Evolutionary conservation across 2,329 filamentous ascomycete species (phyloP).

Genomic region (Apiospora arundinis): DNA sequence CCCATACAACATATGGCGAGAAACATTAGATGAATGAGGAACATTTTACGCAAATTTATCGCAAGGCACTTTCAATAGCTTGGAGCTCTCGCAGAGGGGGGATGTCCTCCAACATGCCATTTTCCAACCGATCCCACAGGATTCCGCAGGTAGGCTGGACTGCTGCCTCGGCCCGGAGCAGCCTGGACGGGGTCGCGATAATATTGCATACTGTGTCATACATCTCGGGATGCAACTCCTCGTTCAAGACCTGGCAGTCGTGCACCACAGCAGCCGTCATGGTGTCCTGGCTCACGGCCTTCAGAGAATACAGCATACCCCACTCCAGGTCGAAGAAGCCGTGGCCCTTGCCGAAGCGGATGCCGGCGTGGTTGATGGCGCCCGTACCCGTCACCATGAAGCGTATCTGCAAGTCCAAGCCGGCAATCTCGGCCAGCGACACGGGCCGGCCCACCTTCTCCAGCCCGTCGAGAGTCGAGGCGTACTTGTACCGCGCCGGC

Average conservation of each 20-base stretch:
- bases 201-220: constrained; percentile 50
- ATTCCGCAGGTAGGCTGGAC: constrained; percentile 44
- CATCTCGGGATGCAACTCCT: constrained; percentile 40
- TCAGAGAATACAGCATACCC: constrained; percentile 45
- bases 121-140: constrained; percentile 45
- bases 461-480: constrained; percentile 51
- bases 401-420: constrained; percentile 37
- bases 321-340: constrained; percentile 51
- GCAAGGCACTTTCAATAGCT: not conserved
- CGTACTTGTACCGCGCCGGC: constrained; percentile 37
- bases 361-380: constrained; percentile 45
- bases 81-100: constrained; percentile 31
- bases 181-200: constrained; percentile 44
- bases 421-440: constrained; percentile 43
- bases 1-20: too few relatives aligned
- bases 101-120: constrained; percentile 45
- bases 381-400: constrained; percentile 48
- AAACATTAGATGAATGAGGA: too few relatives aligned
- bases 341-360: constrained; percentile 48
- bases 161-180: constrained; percentile 36
- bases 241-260: constrained; percentile 48
- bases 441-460: constrained; percentile 46
- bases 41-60: not conserved
- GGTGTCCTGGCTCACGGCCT: constrained; percentile 36
- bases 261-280: constrained; percentile 46